Evolutionary conservation across 768 basidiomycete genomes (phyloP).

Genomic region (Leucosporidium scottii): DNA sequence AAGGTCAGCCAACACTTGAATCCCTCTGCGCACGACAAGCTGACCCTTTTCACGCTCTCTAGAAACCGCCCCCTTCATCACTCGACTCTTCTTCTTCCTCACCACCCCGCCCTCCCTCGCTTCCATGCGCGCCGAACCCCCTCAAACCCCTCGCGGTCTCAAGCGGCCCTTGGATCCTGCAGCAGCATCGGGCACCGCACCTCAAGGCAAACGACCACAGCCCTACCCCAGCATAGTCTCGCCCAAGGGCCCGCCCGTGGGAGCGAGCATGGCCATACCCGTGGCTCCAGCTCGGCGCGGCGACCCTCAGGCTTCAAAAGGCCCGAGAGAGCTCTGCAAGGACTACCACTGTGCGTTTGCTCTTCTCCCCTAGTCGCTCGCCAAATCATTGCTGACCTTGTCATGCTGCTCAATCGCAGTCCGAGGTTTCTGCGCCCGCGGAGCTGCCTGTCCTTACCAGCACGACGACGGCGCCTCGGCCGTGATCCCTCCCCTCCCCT

Average conservation of each 20-base stretch:
- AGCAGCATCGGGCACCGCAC: not conserved
- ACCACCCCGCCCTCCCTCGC: not conserved
- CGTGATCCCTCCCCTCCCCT: constrained; percentile 18
- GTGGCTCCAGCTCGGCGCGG: not conserved
- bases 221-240: too few relatives aligned
- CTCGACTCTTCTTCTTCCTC: constrained; percentile 75
- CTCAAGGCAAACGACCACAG: too few relatives aligned
- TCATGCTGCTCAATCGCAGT: constrained; percentile 49
- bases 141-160: not conserved
- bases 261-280: too few relatives aligned
- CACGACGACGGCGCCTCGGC: constrained; percentile 73
- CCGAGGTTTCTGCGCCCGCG: constrained; percentile 82
- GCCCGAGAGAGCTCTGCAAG: not conserved
- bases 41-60: constrained; percentile 37
- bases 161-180: not conserved
- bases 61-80: constrained; percentile 66
- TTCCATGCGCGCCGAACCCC: not conserved
- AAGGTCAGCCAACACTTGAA: constrained; percentile 50
- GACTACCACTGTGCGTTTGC: not conserved
- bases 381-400: constrained; percentile 3
- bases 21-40: constrained; percentile 12
- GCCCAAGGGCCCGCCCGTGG: too few relatives aligned
- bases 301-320: not conserved
- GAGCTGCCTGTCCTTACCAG: constrained; percentile 80
- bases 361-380: not conserved